These are phyloP conservation scores for Larix kaempferi DNA, from an alignment of 75 land plant species.

Conservation along the genomic window DNA sequence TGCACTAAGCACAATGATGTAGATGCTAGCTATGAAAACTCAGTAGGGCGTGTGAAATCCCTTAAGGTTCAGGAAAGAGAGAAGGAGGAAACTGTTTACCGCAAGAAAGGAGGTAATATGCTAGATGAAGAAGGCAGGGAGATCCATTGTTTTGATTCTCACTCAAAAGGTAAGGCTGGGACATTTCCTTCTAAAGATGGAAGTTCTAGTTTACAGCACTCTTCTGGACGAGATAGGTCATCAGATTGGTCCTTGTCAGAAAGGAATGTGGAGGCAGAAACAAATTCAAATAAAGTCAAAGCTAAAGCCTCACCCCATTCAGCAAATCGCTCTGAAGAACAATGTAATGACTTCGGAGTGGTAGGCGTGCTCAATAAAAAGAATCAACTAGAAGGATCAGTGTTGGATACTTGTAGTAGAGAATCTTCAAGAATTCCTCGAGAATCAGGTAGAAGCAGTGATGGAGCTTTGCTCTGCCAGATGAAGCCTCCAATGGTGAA, in stretches of 20 bases:
- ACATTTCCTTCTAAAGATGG: too few species aligned
- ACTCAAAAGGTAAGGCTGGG: too few species aligned
- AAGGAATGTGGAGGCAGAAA: not conserved
- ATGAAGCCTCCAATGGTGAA: not conserved
- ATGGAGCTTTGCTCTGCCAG: not conserved
- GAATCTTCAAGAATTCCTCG: slow-evolving; percentile 5
- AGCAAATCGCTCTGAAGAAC: not conserved
- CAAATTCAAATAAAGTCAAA: not conserved
- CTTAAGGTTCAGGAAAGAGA: too few species aligned
- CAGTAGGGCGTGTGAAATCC: too few species aligned
- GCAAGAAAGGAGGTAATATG: too few species aligned
- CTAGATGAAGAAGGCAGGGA: too few species aligned
- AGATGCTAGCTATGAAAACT: too few species aligned
- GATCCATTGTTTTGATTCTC: too few species aligned
- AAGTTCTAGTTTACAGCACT: too few species aligned
- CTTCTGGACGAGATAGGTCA: not conserved
- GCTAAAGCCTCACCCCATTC: not conserved
- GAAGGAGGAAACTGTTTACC: too few species aligned
- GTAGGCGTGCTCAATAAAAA: not conserved
- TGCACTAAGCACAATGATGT: too few species aligned
- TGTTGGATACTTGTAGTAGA: not conserved
- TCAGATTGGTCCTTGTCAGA: not conserved
- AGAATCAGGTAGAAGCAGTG: not conserved
- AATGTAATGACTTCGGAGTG: not conserved
- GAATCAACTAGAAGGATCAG: not conserved